Conservation (phyloP, 2,329 filamentous ascomycete species). For the Hypoxylon sp. region DNA sequence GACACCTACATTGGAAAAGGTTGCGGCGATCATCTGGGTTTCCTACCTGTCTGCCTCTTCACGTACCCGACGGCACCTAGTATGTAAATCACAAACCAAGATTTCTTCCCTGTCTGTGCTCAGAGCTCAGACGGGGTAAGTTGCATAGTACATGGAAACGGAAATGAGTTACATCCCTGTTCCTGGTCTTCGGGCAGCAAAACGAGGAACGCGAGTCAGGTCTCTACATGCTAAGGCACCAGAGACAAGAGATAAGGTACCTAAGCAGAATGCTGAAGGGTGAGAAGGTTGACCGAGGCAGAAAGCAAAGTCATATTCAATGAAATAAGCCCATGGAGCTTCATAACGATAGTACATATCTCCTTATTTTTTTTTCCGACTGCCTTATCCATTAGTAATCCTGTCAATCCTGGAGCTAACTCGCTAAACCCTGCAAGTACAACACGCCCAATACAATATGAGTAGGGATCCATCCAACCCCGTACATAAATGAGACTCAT, state of each 20-base stretch:
- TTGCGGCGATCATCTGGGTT: neutral
- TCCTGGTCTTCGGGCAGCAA: conserved; percentile 24
- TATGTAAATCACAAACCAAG: conserved; percentile 10
- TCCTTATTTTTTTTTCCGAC: too few species aligned
- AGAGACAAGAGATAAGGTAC: neutral
- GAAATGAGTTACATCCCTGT: conserved; percentile 26
- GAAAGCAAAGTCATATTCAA: neutral
- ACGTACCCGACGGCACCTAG: neutral
- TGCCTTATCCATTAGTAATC: neutral
- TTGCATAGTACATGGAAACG: neutral
- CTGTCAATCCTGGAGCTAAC: neutral
- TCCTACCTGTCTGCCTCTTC: neutral
- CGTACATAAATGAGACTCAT: neutral
- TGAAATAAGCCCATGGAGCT: neutral
- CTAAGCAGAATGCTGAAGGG: neutral
- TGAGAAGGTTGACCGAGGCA: neutral
- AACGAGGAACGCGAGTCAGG: conserved; percentile 26
- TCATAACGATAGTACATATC: neutral
- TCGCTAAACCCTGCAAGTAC: neutral
- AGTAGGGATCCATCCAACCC: neutral
- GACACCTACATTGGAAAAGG: conserved; percentile 7
- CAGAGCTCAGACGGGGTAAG: conserved; percentile 38
- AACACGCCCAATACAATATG: neutral
- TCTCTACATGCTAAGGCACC: neutral
- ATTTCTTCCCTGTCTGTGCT: conserved; percentile 11